Base-by-base conservation (phyloP, 2,329 filamentous ascomycete species). In the Neurospora sp. region DNA sequence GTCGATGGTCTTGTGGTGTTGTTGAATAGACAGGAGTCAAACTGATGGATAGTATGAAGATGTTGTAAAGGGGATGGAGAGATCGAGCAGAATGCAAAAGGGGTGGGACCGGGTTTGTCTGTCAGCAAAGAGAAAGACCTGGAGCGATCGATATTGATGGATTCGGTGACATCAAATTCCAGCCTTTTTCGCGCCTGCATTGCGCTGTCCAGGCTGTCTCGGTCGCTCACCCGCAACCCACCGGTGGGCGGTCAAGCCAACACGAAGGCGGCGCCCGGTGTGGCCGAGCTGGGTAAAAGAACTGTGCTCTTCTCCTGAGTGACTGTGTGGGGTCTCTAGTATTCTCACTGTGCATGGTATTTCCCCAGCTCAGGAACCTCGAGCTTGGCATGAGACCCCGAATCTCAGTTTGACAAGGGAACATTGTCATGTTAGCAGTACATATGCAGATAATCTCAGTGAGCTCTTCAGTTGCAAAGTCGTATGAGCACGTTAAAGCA, bases 101-200 rank as follows among this genome's bases (percentile, higher is more conserved):
- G 52, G 52, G 52, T 28, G 52, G 39, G 39, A 68, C 39, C 15
- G 39, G 38, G 28, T 42, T 38, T 19, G 67, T 36, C 42, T 39
- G 28, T 42, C 67, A 68, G 39, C 42, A 68, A 39, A 68, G 67
- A 68, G 67, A 68, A 68, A 23, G 38, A 33, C 67, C 38, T 67
- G 36, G 36, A 67, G 66, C 36, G 39, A 43, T 43, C 52, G 52
- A 62, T 62, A 62, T 62, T 62, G 52, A 62, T 62, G 52, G 52
- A 62, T 62, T 62, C 72, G 70, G 74, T 74, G 73, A 73, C 74
- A 74, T 75, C 75, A 75, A 74, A 74, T 71, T 68, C 73, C 71
- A 70, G 70, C 68, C 52, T 73, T 72, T 73, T 73, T 70, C 71
- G 66, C 69, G 70, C 69, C 70, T 69, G 67, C 68, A 69, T 68